A percentile compares a stretch with the other conserved stretches of the same genome.
Evolutionary conservation across 2,329 filamentous ascomycete genomes (phyloP).

Genomic region (Incumbomyces delicatus): DNA sequence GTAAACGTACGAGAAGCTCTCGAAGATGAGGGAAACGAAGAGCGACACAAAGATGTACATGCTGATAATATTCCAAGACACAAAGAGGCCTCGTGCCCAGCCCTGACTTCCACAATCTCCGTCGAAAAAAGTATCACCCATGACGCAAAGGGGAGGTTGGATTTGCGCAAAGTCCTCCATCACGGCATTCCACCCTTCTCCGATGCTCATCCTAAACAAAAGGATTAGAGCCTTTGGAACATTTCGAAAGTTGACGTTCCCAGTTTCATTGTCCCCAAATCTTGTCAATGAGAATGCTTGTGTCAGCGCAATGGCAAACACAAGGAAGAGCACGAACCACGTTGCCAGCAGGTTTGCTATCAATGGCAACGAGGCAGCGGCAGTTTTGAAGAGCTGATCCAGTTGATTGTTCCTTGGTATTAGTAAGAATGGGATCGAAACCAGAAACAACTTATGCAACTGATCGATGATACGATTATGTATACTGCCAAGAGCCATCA

Average conservation of each 20-base stretch:
- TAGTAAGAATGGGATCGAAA: constrained; percentile 76
- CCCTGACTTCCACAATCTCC: constrained; percentile 86
- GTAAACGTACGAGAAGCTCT: constrained; percentile 98
- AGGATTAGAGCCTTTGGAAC: constrained; percentile 90
- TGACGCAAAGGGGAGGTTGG: constrained; percentile 69
- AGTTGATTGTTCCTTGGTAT: constrained; percentile 95
- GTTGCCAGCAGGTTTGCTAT: constrained; percentile 90
- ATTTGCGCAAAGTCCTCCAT: constrained; percentile 93
- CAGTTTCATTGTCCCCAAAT: constrained; percentile 62
- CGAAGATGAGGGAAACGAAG: constrained; percentile 97
- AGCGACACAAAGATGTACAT: constrained; percentile 99
- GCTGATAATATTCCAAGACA: constrained; percentile 97
- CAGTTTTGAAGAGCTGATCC: constrained; percentile 97
- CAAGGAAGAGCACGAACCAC: constrained; percentile 93
- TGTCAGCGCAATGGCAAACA: constrained; percentile 91
- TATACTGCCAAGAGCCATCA: constrained; percentile 58
- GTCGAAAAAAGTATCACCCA: constrained; percentile 61
- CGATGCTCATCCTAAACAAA: constrained; percentile 83
- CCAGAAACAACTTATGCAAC: constrained; percentile 88
- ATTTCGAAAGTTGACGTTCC: constrained; percentile 83
- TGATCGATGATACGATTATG: constrained; percentile 56
- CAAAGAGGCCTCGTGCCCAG: constrained; percentile 85
- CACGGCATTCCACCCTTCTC: constrained; percentile 90
- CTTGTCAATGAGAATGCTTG: constrained; percentile 92
- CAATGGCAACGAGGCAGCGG: constrained; percentile 79